phyloP scores from a whole-genome alignment of 345 rosid genomes.

The Acer saccharum region DNA sequence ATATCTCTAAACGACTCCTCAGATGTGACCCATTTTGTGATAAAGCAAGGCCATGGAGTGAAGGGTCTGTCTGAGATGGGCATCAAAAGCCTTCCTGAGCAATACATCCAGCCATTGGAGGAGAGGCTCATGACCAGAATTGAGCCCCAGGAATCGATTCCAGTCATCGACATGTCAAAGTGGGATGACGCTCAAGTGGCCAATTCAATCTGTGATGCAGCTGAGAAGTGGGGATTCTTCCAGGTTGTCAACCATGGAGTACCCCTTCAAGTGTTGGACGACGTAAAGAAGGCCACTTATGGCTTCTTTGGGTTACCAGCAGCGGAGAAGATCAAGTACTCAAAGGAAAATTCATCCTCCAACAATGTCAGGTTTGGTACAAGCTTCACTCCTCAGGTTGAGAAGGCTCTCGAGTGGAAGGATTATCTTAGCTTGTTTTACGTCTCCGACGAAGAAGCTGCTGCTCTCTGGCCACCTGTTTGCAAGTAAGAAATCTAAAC shows the following conservation, averaged over 20 bases:
- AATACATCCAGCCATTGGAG: conserved; percentile 43
- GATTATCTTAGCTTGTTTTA: conserved; percentile 22
- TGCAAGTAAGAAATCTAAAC: conserved; percentile 21
- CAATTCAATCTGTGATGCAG: conserved; percentile 45
- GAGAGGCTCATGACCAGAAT: conserved; percentile 41
- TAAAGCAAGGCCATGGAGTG: conserved; percentile 49
- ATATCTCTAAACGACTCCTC: conserved; percentile 27
- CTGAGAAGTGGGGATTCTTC: conserved; percentile 53
- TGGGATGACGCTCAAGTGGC: conserved; percentile 37
- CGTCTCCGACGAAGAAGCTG: conserved; percentile 28
- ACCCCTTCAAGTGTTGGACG: conserved; percentile 39
- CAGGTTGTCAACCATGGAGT: conserved; percentile 53
- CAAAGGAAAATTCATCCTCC: conserved; percentile 32
- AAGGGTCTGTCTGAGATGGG: conserved; percentile 55
- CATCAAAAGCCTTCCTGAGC: conserved; percentile 42
- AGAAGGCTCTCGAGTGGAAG: conserved; percentile 32
- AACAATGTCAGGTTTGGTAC: conserved; percentile 24
- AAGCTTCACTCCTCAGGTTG: conserved; percentile 24
- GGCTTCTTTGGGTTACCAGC: conserved; percentile 45
- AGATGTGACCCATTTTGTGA: conserved; percentile 40
- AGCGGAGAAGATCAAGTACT: conserved; percentile 37
- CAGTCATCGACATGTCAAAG: conserved; percentile 44
- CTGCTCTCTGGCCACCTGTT: conserved; percentile 23
- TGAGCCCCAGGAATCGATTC: conserved; percentile 36
- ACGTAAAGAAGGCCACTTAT: conserved; percentile 40